These are phyloP conservation scores for Kodamaea jinghongensis DNA, from an alignment of 805 yeast species.

Conservation along the genomic window DNA sequence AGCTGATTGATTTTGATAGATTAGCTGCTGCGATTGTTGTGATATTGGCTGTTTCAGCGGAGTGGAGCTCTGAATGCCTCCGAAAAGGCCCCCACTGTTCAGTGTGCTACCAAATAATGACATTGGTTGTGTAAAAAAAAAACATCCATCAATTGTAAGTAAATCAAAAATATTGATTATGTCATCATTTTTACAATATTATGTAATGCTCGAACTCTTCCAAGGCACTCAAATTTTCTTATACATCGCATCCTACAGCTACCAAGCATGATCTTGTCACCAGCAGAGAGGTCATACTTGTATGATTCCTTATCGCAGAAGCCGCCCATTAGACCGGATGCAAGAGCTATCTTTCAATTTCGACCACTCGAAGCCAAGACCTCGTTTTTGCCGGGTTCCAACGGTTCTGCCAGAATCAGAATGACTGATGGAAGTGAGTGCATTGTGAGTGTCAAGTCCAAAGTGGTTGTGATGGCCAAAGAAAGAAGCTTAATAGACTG, in stretches of 20 bases:
- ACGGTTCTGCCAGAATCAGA: constrained; percentile 88
- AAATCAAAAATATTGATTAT: not conserved
- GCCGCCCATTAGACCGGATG: constrained; percentile 81
- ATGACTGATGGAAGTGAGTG: constrained; percentile 92
- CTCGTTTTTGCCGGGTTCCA: constrained; percentile 78
- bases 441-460: constrained; percentile 84
- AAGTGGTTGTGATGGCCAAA: constrained; percentile 52
- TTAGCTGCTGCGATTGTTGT: not conserved
- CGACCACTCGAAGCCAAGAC: constrained; percentile 84
- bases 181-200: too few relatives aligned
- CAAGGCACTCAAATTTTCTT: too few relatives aligned
- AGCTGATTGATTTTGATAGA: constrained; percentile 2
- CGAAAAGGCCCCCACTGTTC: not conserved
- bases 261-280: constrained; percentile 58
- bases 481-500: constrained; percentile 59
- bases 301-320: constrained; percentile 61
- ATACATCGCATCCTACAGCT: too few relatives aligned
- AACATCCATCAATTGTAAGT: not conserved
- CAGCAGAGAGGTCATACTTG: constrained; percentile 73
- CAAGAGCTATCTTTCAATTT: constrained; percentile 69
- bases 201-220: too few relatives aligned
- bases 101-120: constrained; percentile 1
- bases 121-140: constrained; percentile 3
- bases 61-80: not conserved
- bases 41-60: not conserved